phyloP scores from a whole-genome alignment of 306 rosid species.

The Trichosanthes truncata region DNA sequence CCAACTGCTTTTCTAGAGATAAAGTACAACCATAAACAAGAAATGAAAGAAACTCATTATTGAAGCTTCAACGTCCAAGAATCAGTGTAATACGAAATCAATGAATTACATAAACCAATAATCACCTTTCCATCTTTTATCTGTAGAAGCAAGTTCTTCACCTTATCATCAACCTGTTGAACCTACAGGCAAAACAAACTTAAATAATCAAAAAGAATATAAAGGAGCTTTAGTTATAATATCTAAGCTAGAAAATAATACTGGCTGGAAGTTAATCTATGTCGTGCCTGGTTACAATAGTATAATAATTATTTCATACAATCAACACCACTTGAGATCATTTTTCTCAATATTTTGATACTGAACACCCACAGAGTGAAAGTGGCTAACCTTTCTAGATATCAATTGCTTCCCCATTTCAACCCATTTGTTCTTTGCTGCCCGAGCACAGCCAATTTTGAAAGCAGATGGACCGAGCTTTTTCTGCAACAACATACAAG shows the following conservation, averaged over 20 bases:
- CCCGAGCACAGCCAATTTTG: conserved; percentile 80
- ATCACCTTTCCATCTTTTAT: conserved; percentile 61
- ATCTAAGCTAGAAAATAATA: background rate
- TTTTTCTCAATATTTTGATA: background rate
- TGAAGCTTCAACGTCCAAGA: background rate
- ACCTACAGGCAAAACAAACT: conserved; percentile 33
- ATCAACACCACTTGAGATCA: background rate
- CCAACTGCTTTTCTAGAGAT: background rate
- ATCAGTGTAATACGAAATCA: background rate
- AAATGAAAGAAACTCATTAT: background rate
- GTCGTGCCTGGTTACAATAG: background rate
- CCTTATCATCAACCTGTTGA: conserved; percentile 57
- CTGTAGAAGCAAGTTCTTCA: conserved; percentile 49
- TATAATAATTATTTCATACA: background rate
- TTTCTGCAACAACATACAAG: conserved; percentile 40
- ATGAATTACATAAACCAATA: conserved; percentile 2
- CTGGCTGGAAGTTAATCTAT: background rate
- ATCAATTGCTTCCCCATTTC: conserved; percentile 65
- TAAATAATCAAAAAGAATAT: background rate
- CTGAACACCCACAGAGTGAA: background rate
- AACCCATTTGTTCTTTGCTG: conserved; percentile 83
- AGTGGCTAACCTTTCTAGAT: conserved; percentile 46
- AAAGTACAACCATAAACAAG: background rate
- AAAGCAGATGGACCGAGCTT: conserved; percentile 42
- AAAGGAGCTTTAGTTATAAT: background rate